These are phyloP conservation scores for Buxus sempervirens DNA, from an alignment of 164 flowering plant genomes.

Conservation along the genomic window DNA sequence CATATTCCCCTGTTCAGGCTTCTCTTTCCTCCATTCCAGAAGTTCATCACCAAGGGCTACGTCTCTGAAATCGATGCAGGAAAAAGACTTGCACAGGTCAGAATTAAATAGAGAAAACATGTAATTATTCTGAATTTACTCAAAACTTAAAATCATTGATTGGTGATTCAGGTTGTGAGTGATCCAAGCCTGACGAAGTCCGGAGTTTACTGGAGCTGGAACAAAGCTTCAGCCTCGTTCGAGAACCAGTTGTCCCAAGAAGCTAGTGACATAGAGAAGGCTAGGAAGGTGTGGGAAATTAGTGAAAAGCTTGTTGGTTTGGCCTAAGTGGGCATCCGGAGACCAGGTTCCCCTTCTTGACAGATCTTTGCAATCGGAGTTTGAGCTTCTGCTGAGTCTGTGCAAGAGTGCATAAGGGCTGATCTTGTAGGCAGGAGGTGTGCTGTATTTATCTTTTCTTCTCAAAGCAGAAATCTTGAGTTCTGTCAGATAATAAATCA, in stretches of 20 bases:
- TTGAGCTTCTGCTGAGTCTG: neutral
- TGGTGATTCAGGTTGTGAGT: constrained; percentile 62
- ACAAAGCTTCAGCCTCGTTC: constrained; percentile 80
- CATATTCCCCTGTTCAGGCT: constrained; percentile 89
- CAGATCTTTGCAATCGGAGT: constrained; percentile 11
- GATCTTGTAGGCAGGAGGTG: constrained; percentile 5
- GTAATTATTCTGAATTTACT: neutral
- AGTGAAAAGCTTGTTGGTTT: constrained; percentile 96
- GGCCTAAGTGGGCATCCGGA: constrained; percentile 36
- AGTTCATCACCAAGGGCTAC: constrained; percentile 93
- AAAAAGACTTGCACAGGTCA: constrained; percentile 86
- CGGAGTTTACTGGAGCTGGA: constrained; percentile 99
- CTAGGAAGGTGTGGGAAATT: constrained; percentile 87
- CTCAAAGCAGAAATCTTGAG: constrained; percentile 16
- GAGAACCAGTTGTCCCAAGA: constrained; percentile 94
- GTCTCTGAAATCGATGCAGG: constrained; percentile 94
- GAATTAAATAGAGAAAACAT: neutral
- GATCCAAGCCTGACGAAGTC: constrained; percentile 96
- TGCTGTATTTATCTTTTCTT: constrained; percentile 15
- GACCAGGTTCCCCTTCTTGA: neutral
- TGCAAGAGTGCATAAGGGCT: neutral
- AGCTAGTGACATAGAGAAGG: constrained; percentile 90
- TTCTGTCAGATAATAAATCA: constrained; percentile 17
- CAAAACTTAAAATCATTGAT: neutral
- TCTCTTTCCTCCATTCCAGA: constrained; percentile 98